Percentiles rank a stretch among this genome's conserved stretches.
Evolutionary conservation across 345 rosid genomes (phyloP).

Genomic region (Erysimum cheiranthoides): DNA sequence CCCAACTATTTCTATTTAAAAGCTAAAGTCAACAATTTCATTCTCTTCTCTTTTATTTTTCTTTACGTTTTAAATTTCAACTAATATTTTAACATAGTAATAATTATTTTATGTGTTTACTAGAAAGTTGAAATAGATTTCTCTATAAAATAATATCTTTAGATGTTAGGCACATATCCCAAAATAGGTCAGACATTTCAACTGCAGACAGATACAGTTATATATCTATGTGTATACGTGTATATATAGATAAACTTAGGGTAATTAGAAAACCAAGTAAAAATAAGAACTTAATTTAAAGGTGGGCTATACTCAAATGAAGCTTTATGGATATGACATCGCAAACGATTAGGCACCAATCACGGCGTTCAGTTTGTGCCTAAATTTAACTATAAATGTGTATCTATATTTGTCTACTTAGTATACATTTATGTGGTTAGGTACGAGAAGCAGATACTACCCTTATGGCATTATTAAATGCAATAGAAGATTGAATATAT

Average conservation of each 20-base stretch:
- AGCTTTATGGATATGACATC: constrained; percentile 25
- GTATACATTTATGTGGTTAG: constrained; percentile 19
- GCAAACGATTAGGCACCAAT: constrained; percentile 40
- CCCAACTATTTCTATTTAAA: constrained; percentile 37
- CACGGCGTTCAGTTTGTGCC: constrained; percentile 34
- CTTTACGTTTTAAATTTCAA: background rate
- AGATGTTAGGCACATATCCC: constrained; percentile 45
- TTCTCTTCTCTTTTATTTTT: constrained; percentile 18
- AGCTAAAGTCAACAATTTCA: constrained; percentile 45
- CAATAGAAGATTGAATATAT: background rate
- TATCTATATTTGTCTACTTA: background rate
- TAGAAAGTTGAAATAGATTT: constrained; percentile 8
- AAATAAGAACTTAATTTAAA: constrained; percentile 6
- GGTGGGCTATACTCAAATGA: constrained; percentile 16
- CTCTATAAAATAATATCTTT: constrained; percentile 4
- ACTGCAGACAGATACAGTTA: constrained; percentile 40
- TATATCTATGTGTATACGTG: background rate
- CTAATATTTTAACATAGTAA: background rate
- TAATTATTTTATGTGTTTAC: background rate
- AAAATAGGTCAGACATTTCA: constrained; percentile 46
- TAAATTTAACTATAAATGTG: constrained; percentile 8
- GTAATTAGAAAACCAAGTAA: constrained; percentile 16
- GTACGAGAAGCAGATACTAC: constrained; percentile 19
- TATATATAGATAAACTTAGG: constrained; percentile 8
- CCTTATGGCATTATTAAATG: background rate